These are phyloP conservation scores for Fusarium pilosicola DNA, from an alignment of 2,329 filamentous ascomycete species.

Conservation along the genomic window DNA sequence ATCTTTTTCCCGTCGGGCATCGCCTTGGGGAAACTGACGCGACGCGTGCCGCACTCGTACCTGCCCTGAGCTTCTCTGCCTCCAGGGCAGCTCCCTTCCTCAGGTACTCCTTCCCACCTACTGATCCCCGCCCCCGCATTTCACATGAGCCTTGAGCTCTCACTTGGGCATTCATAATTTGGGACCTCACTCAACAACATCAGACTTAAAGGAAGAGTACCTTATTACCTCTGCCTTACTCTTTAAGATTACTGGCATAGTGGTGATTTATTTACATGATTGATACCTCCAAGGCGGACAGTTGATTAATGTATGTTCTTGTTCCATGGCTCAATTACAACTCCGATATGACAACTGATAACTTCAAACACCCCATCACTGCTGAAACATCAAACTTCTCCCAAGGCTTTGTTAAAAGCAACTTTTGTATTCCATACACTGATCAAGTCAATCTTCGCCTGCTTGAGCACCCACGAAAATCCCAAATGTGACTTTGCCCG, in stretches of 20 bases:
- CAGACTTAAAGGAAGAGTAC: neutral
- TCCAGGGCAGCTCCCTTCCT: neutral
- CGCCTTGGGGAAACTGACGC: constrained; percentile 28
- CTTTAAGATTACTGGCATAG: neutral
- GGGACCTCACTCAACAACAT: neutral
- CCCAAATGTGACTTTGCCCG: constrained; percentile 1
- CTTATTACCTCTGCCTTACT: neutral
- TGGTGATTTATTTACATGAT: neutral
- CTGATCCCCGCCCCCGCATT: constrained; percentile 36
- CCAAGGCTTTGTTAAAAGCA: constrained; percentile 15
- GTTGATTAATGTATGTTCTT: neutral
- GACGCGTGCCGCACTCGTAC: constrained; percentile 32
- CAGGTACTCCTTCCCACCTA: neutral
- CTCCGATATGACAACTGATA: neutral
- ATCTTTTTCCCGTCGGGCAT: constrained; percentile 16
- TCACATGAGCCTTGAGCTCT: constrained; percentile 2
- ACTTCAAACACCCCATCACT: constrained; percentile 1
- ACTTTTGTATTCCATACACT: constrained; percentile 40
- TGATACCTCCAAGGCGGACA: neutral
- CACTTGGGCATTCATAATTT: neutral
- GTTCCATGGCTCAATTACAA: neutral
- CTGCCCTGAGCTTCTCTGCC: constrained; percentile 9
- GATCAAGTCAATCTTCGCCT: constrained; percentile 39
- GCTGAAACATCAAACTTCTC: neutral
- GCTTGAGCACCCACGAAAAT: constrained; percentile 18